Conservation (phyloP, 2,329 filamentous ascomycete species). For the Nothophaeocryptopus gaeumannii region DNA sequence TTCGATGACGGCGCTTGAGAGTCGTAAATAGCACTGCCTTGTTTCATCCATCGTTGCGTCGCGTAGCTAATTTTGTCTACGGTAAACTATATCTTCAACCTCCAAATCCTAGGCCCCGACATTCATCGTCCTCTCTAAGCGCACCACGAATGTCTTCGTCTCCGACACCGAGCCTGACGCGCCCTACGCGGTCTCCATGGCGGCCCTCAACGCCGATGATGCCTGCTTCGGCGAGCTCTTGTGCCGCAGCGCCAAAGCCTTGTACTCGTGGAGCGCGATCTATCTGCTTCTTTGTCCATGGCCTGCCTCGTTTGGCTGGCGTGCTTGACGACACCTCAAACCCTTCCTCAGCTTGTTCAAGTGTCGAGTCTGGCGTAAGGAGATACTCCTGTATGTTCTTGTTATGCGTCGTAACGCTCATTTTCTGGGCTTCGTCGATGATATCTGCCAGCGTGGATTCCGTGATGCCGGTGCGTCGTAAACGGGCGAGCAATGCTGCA, state of each 20-base stretch:
- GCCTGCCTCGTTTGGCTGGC: constrained; percentile 34
- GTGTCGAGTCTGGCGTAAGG: constrained; percentile 41
- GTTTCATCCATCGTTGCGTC: too few relatives aligned
- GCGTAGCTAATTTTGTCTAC: too few relatives aligned
- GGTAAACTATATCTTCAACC: constrained; percentile 10
- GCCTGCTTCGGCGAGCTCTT: constrained; percentile 82
- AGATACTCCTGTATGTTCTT: constrained; percentile 62
- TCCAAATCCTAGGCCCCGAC: constrained; percentile 70
- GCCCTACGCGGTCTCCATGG: constrained; percentile 79
- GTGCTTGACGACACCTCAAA: constrained; percentile 31
- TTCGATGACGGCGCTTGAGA: too few relatives aligned
- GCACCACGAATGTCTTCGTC: constrained; percentile 90
- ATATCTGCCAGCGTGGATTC: constrained; percentile 89
- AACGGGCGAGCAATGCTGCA: constrained; percentile 73
- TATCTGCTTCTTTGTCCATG: constrained; percentile 31
- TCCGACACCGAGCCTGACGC: constrained; percentile 78
- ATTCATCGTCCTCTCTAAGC: constrained; percentile 81
- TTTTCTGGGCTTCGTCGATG: constrained; percentile 75
- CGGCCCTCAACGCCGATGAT: constrained; percentile 77
- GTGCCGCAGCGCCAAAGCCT: constrained; percentile 68
- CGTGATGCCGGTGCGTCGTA: constrained; percentile 76
- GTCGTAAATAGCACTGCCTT: too few relatives aligned
- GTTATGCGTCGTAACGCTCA: constrained; percentile 59
- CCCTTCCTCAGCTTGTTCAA: constrained; percentile 23
- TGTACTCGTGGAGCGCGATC: constrained; percentile 48